phyloP scores from a whole-genome alignment of 1,284 basidiomycete genomes.

The Puccinia horiana region DNA sequence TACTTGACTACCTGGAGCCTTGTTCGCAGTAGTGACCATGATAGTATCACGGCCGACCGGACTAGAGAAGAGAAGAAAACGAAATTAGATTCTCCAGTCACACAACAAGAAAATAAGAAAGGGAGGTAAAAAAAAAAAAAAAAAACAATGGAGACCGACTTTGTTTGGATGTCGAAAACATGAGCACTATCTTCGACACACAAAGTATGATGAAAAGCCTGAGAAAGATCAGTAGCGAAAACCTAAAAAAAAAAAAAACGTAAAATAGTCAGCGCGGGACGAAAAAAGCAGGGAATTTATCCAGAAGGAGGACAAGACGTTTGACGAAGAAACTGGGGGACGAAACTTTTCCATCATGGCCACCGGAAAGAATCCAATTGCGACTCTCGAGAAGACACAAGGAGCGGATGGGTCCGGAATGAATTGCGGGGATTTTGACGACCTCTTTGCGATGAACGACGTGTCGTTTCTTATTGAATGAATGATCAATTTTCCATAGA shows the following conservation, averaged over 20 bases:
- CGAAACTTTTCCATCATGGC: constrained; percentile 34
- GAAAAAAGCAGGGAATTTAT: not conserved
- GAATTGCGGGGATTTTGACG: not conserved
- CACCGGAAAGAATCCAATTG: not conserved
- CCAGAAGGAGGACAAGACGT: not conserved
- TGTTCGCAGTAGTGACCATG: constrained; percentile 34
- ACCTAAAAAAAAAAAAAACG: constrained; percentile 1
- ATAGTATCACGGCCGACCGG: constrained; percentile 6
- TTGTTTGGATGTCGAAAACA: constrained; percentile 33
- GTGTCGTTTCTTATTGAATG: not conserved
- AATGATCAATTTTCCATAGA: constrained; percentile 29
- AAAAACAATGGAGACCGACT: not conserved
- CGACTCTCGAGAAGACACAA: not conserved
- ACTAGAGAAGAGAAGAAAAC: not conserved
- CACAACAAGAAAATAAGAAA: not conserved
- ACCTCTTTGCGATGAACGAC: not conserved
- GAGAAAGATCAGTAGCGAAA: constrained; percentile 14
- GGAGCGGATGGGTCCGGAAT: not conserved
- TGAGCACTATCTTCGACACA: not conserved
- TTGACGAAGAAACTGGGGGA: not conserved
- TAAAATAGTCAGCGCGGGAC: not conserved
- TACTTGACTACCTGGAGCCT: constrained; percentile 23
- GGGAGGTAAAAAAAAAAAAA: not conserved
- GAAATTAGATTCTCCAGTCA: not conserved
- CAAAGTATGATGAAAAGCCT: constrained; percentile 17